Evolutionary conservation across 176 grass and related monocot species (phyloP), one percentile per base, ranked within the genome.

Genomic region (Themeda triandra): DNA sequence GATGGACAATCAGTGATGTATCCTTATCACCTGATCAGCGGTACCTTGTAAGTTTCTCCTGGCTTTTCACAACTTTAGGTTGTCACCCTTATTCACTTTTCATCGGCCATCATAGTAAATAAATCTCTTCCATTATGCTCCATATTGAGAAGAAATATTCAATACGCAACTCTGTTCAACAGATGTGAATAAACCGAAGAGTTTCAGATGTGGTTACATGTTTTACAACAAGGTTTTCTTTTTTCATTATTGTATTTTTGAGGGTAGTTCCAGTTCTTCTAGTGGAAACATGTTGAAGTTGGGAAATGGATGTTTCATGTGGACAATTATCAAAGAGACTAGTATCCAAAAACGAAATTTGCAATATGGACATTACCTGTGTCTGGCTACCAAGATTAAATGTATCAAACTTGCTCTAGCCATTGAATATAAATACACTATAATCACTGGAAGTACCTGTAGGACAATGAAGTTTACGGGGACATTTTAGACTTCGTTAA

Each of bases 1-100:
- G 95, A 75, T 97, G 95, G 95, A 94, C 95, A 46, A 91, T 97
- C 44, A 92, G 90, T 85, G 95, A 97, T 82, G 89, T 82, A 29
- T 83, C 88, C 8, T 81, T 97, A 68, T 94, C 92, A 69, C 88
- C 81, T 80, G 92, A 97, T 90, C 86, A 89, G 83, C 83, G 35
- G 2, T 88, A 87, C 71, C 95, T 97, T 63, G 95, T 94, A 84
- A 83, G 84, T 86, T 76, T 59, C 44, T 67, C 48, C 27, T 13
- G 21, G 66, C 62, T 59, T 76, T 85, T 69, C 53, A 28, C 32
- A 56, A 69, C 1, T 45, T 67, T 53, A 51, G 6, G 8, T 19
- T 53, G 5, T 24, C 33, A 33, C 29, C 13, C 23, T 56, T 81
- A 27, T 81, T 27, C 7, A 37, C 19, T 69, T 56, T 27, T 58